A percentile compares a stretch with the other conserved stretches of the same genome.
phyloP scores from a whole-genome alignment of 73 alveolate species.

The Tetrahymena elliotti region DNA sequence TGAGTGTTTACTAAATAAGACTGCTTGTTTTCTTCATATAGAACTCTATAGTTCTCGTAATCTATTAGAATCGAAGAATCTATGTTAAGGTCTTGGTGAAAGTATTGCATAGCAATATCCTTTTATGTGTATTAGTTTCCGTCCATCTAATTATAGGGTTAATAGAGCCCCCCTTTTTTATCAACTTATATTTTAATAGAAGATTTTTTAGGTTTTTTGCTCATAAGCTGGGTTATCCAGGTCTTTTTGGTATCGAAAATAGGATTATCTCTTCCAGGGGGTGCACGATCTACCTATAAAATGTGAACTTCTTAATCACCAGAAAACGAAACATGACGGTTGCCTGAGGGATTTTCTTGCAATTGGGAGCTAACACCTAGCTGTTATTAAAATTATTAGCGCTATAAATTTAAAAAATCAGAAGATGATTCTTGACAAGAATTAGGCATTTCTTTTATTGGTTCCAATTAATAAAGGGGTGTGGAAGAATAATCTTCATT shows the following conservation, averaged over 20 bases:
- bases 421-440: background rate
- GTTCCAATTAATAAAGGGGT: background rate
- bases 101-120: background rate
- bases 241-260: background rate
- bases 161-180: background rate
- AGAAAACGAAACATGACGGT: background rate
- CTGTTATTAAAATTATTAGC: background rate
- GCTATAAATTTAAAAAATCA: background rate
- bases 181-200: background rate
- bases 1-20: background rate
- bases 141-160: background rate
- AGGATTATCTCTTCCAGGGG: background rate
- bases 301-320: background rate
- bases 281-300: background rate
- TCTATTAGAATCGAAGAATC: background rate
- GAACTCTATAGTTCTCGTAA: background rate
- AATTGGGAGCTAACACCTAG: background rate
- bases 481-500: background rate
- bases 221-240: background rate
- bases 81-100: background rate
- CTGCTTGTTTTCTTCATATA: background rate
- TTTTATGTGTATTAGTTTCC: background rate
- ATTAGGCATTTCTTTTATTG: background rate
- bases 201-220: background rate
- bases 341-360: background rate